Conservation (phyloP, 2,329 filamentous ascomycete species). For the Chrysosporium keratinophilum region DNA sequence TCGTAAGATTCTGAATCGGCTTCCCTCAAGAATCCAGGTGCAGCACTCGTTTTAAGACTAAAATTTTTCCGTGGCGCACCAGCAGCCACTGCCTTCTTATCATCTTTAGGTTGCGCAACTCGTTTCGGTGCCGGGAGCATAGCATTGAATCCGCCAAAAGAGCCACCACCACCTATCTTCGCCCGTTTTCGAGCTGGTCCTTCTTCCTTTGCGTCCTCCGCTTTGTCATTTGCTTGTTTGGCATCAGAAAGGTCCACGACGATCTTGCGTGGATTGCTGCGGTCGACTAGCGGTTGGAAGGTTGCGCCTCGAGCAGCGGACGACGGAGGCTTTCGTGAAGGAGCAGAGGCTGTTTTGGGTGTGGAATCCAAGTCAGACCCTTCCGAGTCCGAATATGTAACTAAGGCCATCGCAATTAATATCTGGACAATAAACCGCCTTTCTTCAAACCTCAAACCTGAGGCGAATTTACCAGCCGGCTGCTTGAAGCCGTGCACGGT, state of each 20-base stretch:
- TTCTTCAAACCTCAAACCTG: no score
- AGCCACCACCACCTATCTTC: slow-evolving; percentile 36
- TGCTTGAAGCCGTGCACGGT: no score
- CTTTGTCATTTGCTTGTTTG: slow-evolving; percentile 24
- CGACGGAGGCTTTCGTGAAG: slow-evolving; percentile 3
- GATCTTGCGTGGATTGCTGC: slow-evolving; percentile 73
- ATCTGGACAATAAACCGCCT: not conserved
- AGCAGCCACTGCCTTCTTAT: slow-evolving; percentile 23
- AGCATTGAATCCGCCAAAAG: slow-evolving; percentile 73
- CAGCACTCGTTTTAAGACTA: slow-evolving; percentile 70
- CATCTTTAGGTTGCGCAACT: slow-evolving; percentile 16
- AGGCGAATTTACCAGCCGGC: no score
- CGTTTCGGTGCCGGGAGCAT: slow-evolving; percentile 77
- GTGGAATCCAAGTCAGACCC: slow-evolving; percentile 52
- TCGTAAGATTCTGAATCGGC: slow-evolving; percentile 34
- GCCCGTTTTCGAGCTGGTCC: slow-evolving; percentile 11
- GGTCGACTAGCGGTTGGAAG: slow-evolving; percentile 72
- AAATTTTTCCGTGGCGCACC: slow-evolving; percentile 45
- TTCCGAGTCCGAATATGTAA: slow-evolving; percentile 74
- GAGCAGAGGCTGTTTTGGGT: slow-evolving; percentile 24
- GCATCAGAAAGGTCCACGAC: slow-evolving; percentile 61
- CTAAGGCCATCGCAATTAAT: slow-evolving; percentile 53
- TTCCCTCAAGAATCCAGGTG: slow-evolving; percentile 64
- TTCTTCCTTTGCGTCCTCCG: slow-evolving; percentile 29
- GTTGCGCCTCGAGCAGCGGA: slow-evolving; percentile 16